phyloP scores from a whole-genome alignment of 495 filamentous ascomycete species.

The Astrocystis sublimbata region DNA sequence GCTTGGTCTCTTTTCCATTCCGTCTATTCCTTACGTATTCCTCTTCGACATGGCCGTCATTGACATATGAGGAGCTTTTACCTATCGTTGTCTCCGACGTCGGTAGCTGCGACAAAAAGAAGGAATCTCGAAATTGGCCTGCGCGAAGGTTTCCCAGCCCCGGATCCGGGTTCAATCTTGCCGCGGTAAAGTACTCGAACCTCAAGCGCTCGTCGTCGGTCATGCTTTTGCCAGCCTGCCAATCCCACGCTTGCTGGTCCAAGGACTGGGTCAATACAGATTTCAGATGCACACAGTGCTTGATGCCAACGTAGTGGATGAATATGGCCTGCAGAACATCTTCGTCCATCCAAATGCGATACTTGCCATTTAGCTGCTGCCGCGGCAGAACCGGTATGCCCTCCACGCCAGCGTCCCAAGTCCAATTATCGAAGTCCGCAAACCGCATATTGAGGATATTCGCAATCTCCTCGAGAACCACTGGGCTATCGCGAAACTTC shows the following conservation, averaged over 20 bases:
- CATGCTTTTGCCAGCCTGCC: background rate
- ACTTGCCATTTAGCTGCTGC: conserved; percentile 67
- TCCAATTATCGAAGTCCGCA: conserved; percentile 59
- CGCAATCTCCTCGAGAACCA: conserved; percentile 59
- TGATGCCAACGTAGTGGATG: conserved; percentile 63
- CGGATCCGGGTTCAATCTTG: background rate
- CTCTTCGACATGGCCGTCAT: conserved; percentile 29
- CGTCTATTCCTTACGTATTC: conserved; percentile 23
- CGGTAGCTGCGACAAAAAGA: conserved; percentile 54
- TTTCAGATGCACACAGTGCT: conserved; percentile 57
- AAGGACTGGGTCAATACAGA: conserved; percentile 32
- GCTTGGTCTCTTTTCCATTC: conserved; percentile 7
- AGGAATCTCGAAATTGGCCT: conserved; percentile 19
- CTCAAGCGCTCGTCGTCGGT: background rate
- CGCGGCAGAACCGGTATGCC: conserved; percentile 63
- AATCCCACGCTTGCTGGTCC: background rate
- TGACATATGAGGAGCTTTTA: conserved; percentile 1
- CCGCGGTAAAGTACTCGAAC: conserved; percentile 1
- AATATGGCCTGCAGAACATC: conserved; percentile 67
- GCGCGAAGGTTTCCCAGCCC: background rate
- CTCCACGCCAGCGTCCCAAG: conserved; percentile 50
- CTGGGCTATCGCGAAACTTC: conserved; percentile 59
- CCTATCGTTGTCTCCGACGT: conserved; percentile 40
- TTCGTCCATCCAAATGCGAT: conserved; percentile 67
- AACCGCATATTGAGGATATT: conserved; percentile 72